These are phyloP conservation scores for Aschersonia sp. DNA, from an alignment of 2,329 filamentous ascomycete genomes.

Conservation along the genomic window DNA sequence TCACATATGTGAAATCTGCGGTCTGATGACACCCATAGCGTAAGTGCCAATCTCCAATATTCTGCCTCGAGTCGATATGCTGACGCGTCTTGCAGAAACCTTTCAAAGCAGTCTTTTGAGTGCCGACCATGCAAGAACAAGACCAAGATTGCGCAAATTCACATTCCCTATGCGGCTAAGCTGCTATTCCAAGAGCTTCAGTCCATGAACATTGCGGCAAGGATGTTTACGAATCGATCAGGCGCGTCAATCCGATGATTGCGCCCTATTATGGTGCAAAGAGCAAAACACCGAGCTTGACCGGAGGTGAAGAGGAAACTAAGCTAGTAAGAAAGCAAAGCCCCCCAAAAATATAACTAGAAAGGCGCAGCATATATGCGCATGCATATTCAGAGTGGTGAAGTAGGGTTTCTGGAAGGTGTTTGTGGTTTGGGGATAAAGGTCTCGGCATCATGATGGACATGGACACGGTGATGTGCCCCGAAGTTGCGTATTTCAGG, in stretches of 20 bases:
- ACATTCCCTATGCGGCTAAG: constrained; percentile 96
- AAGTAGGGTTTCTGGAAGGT: neutral
- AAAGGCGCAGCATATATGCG: neutral
- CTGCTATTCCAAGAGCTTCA: constrained; percentile 95
- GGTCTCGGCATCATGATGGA: constrained; percentile 2
- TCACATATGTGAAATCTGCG: constrained; percentile 96
- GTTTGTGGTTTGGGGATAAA: neutral
- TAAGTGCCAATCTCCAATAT: constrained; percentile 17
- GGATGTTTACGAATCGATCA: constrained; percentile 86
- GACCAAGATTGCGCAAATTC: constrained; percentile 93
- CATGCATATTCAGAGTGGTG: neutral
- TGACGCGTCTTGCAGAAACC: constrained; percentile 43
- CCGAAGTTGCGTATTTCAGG: too few relatives aligned
- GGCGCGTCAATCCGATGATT: constrained; percentile 51
- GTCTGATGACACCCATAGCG: constrained; percentile 97
- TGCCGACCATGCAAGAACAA: constrained; percentile 98
- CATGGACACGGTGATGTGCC: too few relatives aligned
- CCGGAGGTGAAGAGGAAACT: too few relatives aligned
- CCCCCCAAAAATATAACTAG: too few relatives aligned
- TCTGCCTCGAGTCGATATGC: neutral
- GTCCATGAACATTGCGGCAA: constrained; percentile 94
- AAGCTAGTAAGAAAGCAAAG: too few relatives aligned
- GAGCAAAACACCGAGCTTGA: too few relatives aligned
- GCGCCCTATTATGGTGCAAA: too few relatives aligned
- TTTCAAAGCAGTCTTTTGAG: constrained; percentile 92